phyloP scores from a whole-genome alignment of 257 asterid species.

The Solanum chilense region DNA sequence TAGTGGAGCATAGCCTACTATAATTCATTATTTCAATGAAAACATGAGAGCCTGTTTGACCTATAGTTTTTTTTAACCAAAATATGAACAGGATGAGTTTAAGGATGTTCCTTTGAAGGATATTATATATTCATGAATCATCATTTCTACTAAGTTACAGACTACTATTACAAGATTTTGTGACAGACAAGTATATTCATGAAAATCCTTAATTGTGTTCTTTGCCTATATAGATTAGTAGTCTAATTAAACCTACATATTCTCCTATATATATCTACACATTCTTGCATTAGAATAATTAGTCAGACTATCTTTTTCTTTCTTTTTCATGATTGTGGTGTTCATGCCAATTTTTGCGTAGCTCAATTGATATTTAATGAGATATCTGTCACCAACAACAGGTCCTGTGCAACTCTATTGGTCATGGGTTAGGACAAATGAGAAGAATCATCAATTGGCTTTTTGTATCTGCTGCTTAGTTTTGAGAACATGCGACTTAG shows the following conservation, averaged over 20 bases:
- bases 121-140: background rate
- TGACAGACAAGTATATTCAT: background rate
- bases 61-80: background rate
- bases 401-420: accelerated
- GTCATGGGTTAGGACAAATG: background rate
- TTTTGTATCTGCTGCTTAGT: background rate
- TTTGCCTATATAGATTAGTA: background rate
- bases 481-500: background rate
- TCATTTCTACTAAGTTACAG: background rate
- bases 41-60: background rate
- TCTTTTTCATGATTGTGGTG: background rate
- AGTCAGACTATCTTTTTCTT: background rate
- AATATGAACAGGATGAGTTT: background rate
- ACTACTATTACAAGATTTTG: background rate
- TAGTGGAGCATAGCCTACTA: background rate
- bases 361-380: accelerated
- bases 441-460: too few relatives aligned
- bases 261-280: too few relatives aligned
- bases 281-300: background rate
- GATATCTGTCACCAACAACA: background rate
- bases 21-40: background rate
- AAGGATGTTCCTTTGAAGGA: background rate
- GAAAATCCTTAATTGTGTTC: background rate
- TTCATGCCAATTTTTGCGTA: accelerated
- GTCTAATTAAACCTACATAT: background rate